phyloP scores from a whole-genome alignment of 768 basidiomycete genomes.

The Holtermannia corniformis region DNA sequence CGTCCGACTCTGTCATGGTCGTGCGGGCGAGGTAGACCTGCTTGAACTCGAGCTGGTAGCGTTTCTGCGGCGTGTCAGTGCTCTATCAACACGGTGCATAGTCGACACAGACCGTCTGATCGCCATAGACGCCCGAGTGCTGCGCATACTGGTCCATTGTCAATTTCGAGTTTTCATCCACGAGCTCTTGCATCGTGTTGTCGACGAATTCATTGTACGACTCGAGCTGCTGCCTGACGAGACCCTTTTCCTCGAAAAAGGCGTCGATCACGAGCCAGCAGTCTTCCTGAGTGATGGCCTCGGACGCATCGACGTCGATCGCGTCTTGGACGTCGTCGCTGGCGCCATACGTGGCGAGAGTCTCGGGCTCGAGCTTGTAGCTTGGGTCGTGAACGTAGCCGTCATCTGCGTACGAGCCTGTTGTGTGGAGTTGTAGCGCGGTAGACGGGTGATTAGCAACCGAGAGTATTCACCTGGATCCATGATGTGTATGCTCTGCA shows the following conservation, averaged over 20 bases:
- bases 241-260: constrained; percentile 94
- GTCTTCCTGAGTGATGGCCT: constrained; percentile 32
- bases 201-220: constrained; percentile 98
- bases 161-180: constrained; percentile 91
- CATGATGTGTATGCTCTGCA: no score
- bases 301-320: constrained; percentile 3
- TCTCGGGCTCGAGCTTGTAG: not conserved
- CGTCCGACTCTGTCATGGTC: constrained; percentile 90
- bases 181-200: constrained; percentile 98
- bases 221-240: constrained; percentile 94
- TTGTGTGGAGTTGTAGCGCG: constrained; percentile 8
- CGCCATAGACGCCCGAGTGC: constrained; percentile 73
- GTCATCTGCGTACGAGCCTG: constrained; percentile 7
- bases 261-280: constrained; percentile 68
- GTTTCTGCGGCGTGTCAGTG: constrained; percentile 47
- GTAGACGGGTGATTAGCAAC: constrained; percentile 1
- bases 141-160: constrained; percentile 95
- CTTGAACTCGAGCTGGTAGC: constrained; percentile 94
- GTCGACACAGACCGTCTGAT: constrained; percentile 38
- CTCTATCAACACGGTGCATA: no score
- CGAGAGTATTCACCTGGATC: constrained; percentile 31
- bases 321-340: constrained; percentile 4
- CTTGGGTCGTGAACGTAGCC: constrained; percentile 17
- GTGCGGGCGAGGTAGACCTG: constrained; percentile 95
- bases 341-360: constrained; percentile 6